phyloP scores from a whole-genome alignment of 805 yeast species.

The Metschnikowia henanensis region DNA sequence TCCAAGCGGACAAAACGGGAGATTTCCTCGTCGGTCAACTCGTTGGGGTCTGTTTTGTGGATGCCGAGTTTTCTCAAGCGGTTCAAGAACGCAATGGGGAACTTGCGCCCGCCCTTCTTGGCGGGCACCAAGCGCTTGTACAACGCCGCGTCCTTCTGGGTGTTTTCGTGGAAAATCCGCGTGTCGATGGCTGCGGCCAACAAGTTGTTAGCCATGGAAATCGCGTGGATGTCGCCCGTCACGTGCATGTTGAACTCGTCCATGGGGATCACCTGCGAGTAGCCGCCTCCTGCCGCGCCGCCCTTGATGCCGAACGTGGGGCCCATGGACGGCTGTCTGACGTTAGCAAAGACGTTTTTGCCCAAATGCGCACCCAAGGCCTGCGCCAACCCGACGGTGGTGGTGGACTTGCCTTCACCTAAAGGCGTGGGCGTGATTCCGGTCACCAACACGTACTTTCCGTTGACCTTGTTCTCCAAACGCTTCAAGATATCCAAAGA shows the following conservation, averaged over 20 bases:
- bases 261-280: conserved; percentile 86
- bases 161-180: conserved; percentile 79
- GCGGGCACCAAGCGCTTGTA: conserved; percentile 75
- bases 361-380: conserved; percentile 76
- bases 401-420: conserved; percentile 85
- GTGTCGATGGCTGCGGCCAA: conserved; percentile 87
- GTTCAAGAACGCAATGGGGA: conserved; percentile 65
- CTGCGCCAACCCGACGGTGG: conserved; percentile 81
- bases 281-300: conserved; percentile 92
- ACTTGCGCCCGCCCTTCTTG: conserved; percentile 67
- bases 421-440: conserved; percentile 87
- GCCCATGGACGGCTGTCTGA: conserved; percentile 87
- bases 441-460: conserved; percentile 73
- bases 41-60: conserved; percentile 67
- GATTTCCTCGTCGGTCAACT: conserved; percentile 68
- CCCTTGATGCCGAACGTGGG: conserved; percentile 88
- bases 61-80: conserved; percentile 71
- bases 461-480: conserved; percentile 58
- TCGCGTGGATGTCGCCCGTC: conserved; percentile 86
- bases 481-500: conserved; percentile 63
- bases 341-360: conserved; percentile 72
- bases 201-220: conserved; percentile 77
- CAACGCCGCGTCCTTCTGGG: conserved; percentile 72
- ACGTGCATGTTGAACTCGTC: conserved; percentile 85
- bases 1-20: conserved; percentile 65